These are phyloP conservation scores for Asterionellopsis glacialis DNA, from an alignment of 108 stramenopile species.

Conservation along the genomic window DNA sequence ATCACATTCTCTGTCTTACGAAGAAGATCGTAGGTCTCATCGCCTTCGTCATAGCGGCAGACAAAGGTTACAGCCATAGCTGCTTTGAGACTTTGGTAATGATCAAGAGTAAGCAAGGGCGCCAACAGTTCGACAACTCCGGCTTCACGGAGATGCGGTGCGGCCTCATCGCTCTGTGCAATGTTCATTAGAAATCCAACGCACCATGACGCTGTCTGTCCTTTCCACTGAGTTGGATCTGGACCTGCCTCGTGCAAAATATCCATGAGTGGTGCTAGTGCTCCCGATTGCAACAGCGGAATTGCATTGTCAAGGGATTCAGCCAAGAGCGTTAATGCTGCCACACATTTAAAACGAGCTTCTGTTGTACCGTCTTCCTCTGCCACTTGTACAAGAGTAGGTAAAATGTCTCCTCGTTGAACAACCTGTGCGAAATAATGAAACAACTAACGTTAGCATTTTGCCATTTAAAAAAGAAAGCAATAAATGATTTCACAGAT, in stretches of 20 bases:
- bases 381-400: slow-evolving; percentile 76
- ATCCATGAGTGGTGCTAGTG: slow-evolving; percentile 80
- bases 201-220: slow-evolving; percentile 90
- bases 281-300: slow-evolving; percentile 72
- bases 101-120: slow-evolving; percentile 81
- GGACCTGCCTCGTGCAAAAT: slow-evolving; percentile 86
- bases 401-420: slow-evolving; percentile 81
- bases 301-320: slow-evolving; percentile 86
- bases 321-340: slow-evolving; percentile 80
- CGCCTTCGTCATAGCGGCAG: slow-evolving; percentile 83
- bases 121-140: slow-evolving; percentile 86
- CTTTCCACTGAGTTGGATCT: slow-evolving; percentile 90
- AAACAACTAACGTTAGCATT: background rate
- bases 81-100: slow-evolving; percentile 90
- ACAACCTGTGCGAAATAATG: slow-evolving; percentile 40
- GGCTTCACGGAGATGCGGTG: slow-evolving; percentile 73
- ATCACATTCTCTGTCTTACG: slow-evolving; percentile 90
- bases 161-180: slow-evolving; percentile 87
- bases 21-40: slow-evolving; percentile 84
- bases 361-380: slow-evolving; percentile 87
- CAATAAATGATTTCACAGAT: background rate
- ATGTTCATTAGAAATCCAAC: slow-evolving; percentile 93
- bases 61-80: slow-evolving; percentile 92
- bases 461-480: background rate
- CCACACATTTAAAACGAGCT: slow-evolving; percentile 89